A percentile compares a stretch with the other conserved stretches of the same genome.
phyloP scores from a whole-genome alignment of 805 yeast genomes.

The Suhomyces prunicola region DNA sequence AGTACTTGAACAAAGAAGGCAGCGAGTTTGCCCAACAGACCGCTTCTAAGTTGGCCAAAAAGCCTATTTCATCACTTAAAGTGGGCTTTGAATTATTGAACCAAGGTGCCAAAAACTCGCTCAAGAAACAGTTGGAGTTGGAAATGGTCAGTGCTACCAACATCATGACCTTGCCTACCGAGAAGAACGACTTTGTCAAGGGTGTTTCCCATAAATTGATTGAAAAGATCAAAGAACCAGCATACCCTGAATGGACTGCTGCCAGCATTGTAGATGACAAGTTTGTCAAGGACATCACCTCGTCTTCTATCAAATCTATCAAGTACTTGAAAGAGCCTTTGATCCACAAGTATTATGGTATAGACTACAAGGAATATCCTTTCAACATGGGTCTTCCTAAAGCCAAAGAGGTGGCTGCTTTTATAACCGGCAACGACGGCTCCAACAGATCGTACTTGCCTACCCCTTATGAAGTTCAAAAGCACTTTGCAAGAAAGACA shows the following conservation, averaged over 20 bases:
- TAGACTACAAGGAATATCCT: conserved; percentile 48
- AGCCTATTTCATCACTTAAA: conserved; percentile 78
- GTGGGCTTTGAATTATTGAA: conserved; percentile 68
- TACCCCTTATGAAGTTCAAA: conserved; percentile 63
- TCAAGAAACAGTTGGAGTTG: conserved; percentile 62
- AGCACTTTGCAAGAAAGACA: conserved; percentile 53
- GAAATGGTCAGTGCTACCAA: conserved; percentile 78
- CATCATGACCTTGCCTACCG: conserved; percentile 54
- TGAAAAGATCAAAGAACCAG: conserved; percentile 57
- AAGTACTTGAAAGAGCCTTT: conserved; percentile 31
- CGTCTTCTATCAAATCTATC: conserved; percentile 19
- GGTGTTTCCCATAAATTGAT: conserved; percentile 65
- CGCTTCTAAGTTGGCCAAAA: conserved; percentile 51
- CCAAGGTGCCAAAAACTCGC: conserved; percentile 54
- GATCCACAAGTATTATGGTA: conserved; percentile 37
- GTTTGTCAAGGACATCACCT: conserved; percentile 17
- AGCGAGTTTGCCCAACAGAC: conserved; percentile 65
- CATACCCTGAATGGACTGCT: conserved; percentile 43
- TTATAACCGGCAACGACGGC: conserved; percentile 67
- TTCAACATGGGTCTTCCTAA: conserved; percentile 78
- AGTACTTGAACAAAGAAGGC: conserved; percentile 50
- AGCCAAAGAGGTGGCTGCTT: conserved; percentile 59
- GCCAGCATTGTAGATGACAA: conserved; percentile 15
- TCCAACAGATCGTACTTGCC: conserved; percentile 64
- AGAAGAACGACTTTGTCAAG: conserved; percentile 57